Base-by-base conservation (phyloP, 2,329 filamentous ascomycete species). In the Aspergillus neotritici region DNA sequence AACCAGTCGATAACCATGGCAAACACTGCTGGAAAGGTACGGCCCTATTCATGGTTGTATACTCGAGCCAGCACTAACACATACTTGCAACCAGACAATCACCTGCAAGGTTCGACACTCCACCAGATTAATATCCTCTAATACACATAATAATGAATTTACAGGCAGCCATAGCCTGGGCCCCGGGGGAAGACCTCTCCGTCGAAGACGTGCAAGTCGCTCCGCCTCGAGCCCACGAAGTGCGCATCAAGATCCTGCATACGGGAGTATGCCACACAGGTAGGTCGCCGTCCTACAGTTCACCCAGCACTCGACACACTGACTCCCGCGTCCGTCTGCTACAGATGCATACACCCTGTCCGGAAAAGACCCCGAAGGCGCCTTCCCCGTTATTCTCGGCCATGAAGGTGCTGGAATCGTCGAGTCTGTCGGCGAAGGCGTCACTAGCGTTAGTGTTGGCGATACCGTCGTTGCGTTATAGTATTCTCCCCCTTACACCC, bases 241-340 rank as follows among this genome's bases (percentile, higher is more conserved):
- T 97, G 63, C 87, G 91, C 60, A 94, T 97, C 65, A 75, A 97
- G 76, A 87, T 97, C 67, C 84, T 91, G 77, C 94, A 96, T 76
- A 97, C 91, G 40, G 91, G 91, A 70, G 91, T 97, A 65, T 97
- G 91, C 77, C 91, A 97, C 74, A 97, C 91, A 66, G 87, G 87
- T 91, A 73, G 21, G 21, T 25, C 1, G 7, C 21, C 7, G 9
- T 8, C 21, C 21, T 9, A 25, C 5, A 57, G 68, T 63, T 38
- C 47, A 44, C 39, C 41, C n/a, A 21, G 40, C 21, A 44, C 36
- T 41, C 40, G 38, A 44, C 41, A 41, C 38, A 25, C 6, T 8
- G 40, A 46, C 43, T 49, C 17, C 29, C 25, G 33, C 8, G n/a
- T 16, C 11, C 21, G 8, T 21, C 17, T 32, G 9, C n/a, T 17